Percentiles rank a stretch among this genome's conserved stretches.
Conservation (phyloP, 2,329 filamentous ascomycete genomes). For the Aspergillus japonicus region DNA sequence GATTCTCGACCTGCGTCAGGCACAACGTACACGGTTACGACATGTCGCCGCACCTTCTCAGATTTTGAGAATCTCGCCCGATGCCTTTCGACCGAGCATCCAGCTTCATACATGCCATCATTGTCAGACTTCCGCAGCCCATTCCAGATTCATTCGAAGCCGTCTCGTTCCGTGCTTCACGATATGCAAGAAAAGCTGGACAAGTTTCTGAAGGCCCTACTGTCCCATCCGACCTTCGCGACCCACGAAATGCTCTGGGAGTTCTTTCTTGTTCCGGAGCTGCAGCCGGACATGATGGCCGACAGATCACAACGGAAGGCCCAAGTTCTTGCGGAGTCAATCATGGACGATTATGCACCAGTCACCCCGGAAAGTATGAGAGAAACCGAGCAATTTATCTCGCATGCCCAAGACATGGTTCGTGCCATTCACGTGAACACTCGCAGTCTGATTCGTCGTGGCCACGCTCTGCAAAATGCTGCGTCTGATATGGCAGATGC, state of each 20-base stretch:
- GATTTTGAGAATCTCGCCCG: conserved; percentile 90
- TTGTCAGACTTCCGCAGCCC: conserved; percentile 77
- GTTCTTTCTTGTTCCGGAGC: conserved; percentile 93
- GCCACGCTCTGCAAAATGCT: conserved; percentile 69
- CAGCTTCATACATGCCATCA: conserved; percentile 89
- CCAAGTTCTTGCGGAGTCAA: conserved; percentile 75
- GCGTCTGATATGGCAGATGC: conserved; percentile 50
- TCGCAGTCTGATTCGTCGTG: conserved; percentile 75
- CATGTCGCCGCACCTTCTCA: conserved; percentile 78
- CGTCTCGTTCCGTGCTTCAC: conserved; percentile 79
- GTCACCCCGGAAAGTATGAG: conserved; percentile 67
- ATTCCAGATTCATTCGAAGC: conserved; percentile 89
- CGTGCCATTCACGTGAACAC: conserved; percentile 80
- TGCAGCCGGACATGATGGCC: conserved; percentile 85
- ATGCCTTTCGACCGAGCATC: conserved; percentile 83
- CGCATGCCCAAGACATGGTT: conserved; percentile 86
- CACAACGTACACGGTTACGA: conserved; percentile 85
- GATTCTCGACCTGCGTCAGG: conserved; percentile 55
- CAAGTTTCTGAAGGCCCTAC: conserved; percentile 80
- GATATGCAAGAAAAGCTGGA: conserved; percentile 86
- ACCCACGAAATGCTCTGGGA: conserved; percentile 99
- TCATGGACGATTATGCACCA: conserved; percentile 85
- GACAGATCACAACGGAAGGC: conserved; percentile 85
- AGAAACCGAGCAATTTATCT: conserved; percentile 90
- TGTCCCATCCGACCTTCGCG: conserved; percentile 86